Evolutionary conservation across 352 stramenopile species (phyloP).

Genomic region (Phytophthora pseudosyringae): DNA sequence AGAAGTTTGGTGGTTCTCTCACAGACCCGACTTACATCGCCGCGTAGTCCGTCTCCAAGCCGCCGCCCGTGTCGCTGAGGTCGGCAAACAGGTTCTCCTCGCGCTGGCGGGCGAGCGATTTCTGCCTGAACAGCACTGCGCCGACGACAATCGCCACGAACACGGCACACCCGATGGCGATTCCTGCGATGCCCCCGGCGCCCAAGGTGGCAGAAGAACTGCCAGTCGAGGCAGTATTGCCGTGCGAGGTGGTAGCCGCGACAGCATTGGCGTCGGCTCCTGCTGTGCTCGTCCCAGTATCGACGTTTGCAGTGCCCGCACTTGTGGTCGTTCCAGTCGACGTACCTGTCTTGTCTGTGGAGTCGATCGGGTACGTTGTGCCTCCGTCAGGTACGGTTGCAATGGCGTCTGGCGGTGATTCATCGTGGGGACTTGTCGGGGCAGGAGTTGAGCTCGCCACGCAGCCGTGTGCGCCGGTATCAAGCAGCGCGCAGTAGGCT

Average conservation of each 20-base stretch:
- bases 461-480: conserved; percentile 27
- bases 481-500: conserved; percentile 29
- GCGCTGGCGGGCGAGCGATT: conserved; percentile 23
- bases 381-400: conserved; percentile 3
- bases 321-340: conserved; percentile 4
- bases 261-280: background rate
- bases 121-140: conserved; percentile 26
- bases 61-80: conserved; percentile 25
- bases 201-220: background rate
- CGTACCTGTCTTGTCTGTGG: background rate
- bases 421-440: background rate
- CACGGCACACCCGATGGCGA: conserved; percentile 23
- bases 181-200: conserved; percentile 22
- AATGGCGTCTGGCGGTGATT: background rate
- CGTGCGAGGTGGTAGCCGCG: background rate
- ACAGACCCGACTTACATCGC: conserved; percentile 24
- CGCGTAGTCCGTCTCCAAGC: conserved; percentile 28
- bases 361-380: background rate
- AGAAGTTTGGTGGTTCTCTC: background rate
- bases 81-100: conserved; percentile 33
- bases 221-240: background rate
- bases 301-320: background rate
- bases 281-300: background rate
- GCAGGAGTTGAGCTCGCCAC: conserved; percentile 2
- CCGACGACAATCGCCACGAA: conserved; percentile 30